phyloP scores from a whole-genome alignment of 257 asterid species.

The Solanum ossicruentum region DNA sequence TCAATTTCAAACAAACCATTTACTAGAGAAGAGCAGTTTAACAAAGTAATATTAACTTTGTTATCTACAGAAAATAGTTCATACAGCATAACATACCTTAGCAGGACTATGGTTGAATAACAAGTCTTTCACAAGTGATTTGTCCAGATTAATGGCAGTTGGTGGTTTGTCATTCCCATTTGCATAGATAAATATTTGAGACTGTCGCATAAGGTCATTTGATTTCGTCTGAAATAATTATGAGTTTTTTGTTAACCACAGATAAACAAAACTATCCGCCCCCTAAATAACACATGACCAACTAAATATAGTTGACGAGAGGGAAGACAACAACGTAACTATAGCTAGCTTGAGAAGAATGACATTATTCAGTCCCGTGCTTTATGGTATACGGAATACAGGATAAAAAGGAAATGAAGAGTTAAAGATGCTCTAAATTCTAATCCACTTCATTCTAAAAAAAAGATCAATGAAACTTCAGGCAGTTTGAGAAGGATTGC shows the following conservation, averaged over 20 bases:
- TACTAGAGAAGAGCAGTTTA: neutral
- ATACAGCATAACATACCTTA: slow-evolving; percentile 41
- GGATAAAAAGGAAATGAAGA: neutral
- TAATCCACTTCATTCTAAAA: neutral
- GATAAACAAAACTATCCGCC: neutral
- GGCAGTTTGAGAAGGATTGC: neutral
- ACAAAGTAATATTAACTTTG: neutral
- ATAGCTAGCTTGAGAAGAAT: neutral
- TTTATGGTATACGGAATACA: neutral
- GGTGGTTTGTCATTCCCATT: slow-evolving; percentile 70
- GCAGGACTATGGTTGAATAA: slow-evolving; percentile 84
- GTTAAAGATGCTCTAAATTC: neutral
- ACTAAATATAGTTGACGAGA: neutral
- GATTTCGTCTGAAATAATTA: slow-evolving; percentile 47
- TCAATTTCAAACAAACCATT: neutral
- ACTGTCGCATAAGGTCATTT: slow-evolving; percentile 64
- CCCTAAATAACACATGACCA: neutral
- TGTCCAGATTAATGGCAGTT: slow-evolving; percentile 80
- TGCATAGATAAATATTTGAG: slow-evolving; percentile 70
- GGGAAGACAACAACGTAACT: neutral
- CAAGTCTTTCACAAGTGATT: slow-evolving; percentile 60
- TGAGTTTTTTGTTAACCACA: neutral
- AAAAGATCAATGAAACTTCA: neutral
- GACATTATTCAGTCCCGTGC: neutral
- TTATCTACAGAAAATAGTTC: neutral